Conservation (phyloP, 306 rosid species). For the Acmispon strigosus region DNA sequence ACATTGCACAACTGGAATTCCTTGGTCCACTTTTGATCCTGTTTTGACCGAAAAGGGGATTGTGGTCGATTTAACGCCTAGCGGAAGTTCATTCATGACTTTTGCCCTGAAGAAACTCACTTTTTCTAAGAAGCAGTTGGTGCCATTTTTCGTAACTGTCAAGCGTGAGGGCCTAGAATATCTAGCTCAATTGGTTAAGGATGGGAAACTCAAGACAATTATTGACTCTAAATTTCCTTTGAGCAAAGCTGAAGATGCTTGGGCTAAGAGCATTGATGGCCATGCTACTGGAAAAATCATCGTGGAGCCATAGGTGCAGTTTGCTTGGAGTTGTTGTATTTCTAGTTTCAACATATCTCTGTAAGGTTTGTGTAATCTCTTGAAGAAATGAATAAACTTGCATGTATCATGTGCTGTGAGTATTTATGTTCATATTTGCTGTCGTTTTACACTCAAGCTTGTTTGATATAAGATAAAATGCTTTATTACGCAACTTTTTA, state of each 20-base stretch:
- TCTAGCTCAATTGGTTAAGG: slow-evolving; percentile 43
- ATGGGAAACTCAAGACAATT: slow-evolving; percentile 50
- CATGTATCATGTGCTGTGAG: not conserved
- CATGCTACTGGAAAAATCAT: slow-evolving; percentile 66
- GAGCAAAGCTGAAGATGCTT: slow-evolving; percentile 69
- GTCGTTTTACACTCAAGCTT: not conserved
- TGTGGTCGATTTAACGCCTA: slow-evolving; percentile 53
- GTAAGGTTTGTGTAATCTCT: not conserved
- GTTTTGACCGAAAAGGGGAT: slow-evolving; percentile 43
- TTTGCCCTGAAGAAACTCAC: slow-evolving; percentile 40
- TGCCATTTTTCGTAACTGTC: slow-evolving; percentile 21
- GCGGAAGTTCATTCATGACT: slow-evolving; percentile 4
- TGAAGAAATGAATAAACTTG: not conserved
- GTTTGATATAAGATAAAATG: slow-evolving; percentile 8
- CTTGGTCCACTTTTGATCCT: slow-evolving; percentile 59
- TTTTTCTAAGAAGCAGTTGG: slow-evolving; percentile 56
- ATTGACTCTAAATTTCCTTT: slow-evolving; percentile 49
- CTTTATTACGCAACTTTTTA: not conserved
- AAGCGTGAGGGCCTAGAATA: slow-evolving; percentile 41
- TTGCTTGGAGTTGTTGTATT: slow-evolving; percentile 10
- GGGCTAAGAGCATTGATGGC: slow-evolving; percentile 67
- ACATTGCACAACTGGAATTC: slow-evolving; percentile 41
- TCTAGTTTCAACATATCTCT: not conserved
- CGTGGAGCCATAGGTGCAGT: slow-evolving; percentile 35
- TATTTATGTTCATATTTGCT: not conserved